Conservation (phyloP, 495 filamentous ascomycete species). For the Hypoxylon cercidicola region DNA sequence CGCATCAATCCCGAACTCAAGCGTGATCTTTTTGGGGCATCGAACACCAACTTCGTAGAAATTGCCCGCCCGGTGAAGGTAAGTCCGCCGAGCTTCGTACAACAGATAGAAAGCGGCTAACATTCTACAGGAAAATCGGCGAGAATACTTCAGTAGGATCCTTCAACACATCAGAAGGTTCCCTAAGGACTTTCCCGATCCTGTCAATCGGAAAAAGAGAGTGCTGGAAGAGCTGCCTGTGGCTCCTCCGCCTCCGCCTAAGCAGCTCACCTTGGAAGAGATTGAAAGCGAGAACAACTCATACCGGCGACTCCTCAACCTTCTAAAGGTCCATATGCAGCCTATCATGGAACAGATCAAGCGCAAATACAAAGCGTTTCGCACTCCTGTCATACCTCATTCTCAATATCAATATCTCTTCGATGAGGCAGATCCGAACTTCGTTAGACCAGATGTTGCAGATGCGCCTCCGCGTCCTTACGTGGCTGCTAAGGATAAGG, state of each 20-base stretch:
- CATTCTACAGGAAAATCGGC: slow-evolving; percentile 63
- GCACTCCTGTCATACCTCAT: slow-evolving; percentile 79
- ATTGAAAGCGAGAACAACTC: slow-evolving; percentile 80
- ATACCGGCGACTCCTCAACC: slow-evolving; percentile 82
- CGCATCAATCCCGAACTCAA: slow-evolving; percentile 67
- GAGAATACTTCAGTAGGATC: slow-evolving; percentile 79
- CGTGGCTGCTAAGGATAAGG: slow-evolving; percentile 76
- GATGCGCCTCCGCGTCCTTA: slow-evolving; percentile 74
- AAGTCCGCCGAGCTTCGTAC: slow-evolving; percentile 34
- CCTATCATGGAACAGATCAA: slow-evolving; percentile 96
- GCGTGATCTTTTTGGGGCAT: slow-evolving; percentile 83
- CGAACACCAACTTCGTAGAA: slow-evolving; percentile 76
- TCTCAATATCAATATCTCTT: slow-evolving; percentile 78
- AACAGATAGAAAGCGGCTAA: slow-evolving; percentile 42
- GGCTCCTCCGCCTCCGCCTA: slow-evolving; percentile 74
- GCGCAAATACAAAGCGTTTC: slow-evolving; percentile 83
- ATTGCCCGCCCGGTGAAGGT: slow-evolving; percentile 72
- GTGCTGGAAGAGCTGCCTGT: slow-evolving; percentile 79
- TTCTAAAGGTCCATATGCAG: slow-evolving; percentile 86
- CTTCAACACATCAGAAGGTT: slow-evolving; percentile 77
- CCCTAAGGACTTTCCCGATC: slow-evolving; percentile 87
- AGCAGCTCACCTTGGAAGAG: slow-evolving; percentile 75
- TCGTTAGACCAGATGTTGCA: slow-evolving; percentile 78
- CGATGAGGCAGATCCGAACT: slow-evolving; percentile 82
- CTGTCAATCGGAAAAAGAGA: slow-evolving; percentile 83